Conservation (phyloP, 2,329 filamentous ascomycete species). For the Epichloe sp. region DNA sequence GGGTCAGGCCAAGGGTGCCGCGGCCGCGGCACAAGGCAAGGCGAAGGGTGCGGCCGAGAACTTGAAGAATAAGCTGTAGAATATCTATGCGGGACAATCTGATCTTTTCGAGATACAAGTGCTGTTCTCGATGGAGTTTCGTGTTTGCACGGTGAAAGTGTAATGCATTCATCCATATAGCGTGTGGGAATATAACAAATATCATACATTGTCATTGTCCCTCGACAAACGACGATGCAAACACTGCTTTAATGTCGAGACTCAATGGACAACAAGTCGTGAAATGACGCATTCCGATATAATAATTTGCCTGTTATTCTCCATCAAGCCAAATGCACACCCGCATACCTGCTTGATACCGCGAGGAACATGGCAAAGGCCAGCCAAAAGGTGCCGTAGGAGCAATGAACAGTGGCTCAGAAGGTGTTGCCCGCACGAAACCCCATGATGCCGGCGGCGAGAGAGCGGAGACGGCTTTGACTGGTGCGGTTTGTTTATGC, state of each 20-base stretch:
- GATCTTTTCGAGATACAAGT: neutral
- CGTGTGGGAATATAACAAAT: neutral
- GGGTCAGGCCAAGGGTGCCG: slow-evolving; percentile 26
- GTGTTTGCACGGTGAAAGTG: neutral
- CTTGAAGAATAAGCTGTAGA: slow-evolving; percentile 11
- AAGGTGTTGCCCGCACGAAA: slow-evolving; percentile 41
- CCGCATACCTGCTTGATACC: slow-evolving; percentile 35
- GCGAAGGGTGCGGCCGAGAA: slow-evolving; percentile 26
- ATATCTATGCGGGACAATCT: neutral
- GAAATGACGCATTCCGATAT: too few species aligned
- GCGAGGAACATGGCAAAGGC: slow-evolving; percentile 41
- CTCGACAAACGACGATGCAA: neutral
- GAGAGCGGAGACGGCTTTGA: too few species aligned
- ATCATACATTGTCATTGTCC: neutral
- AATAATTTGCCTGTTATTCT: too few species aligned
- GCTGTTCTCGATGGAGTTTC: neutral
- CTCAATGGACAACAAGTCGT: too few species aligned
- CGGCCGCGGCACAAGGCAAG: slow-evolving; percentile 23
- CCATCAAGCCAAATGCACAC: slow-evolving; percentile 9
- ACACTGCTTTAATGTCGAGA: too few species aligned
- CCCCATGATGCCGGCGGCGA: slow-evolving; percentile 46
- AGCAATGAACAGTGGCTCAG: slow-evolving; percentile 25
- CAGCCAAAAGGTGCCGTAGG: too few species aligned
- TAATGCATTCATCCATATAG: neutral
- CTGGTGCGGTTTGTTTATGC: slow-evolving; percentile 36